Evolutionary conservation across 306 rosid genomes (phyloP), one percentile per base, ranked within the genome.

Genomic region (Rosa persica): DNA sequence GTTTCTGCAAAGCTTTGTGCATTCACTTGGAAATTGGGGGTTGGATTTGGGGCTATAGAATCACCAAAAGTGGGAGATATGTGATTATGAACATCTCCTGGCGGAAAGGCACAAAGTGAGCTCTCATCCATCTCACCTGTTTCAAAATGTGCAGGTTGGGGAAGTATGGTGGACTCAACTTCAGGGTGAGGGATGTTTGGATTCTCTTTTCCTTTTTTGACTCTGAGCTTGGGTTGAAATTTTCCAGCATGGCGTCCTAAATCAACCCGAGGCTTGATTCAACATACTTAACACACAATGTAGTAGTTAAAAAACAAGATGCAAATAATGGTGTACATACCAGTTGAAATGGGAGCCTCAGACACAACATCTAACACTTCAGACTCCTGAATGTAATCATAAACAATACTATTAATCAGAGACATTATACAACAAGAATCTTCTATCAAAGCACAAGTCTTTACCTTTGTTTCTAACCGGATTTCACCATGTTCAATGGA

Each of bases 351-450:
- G n/a, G 76, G 47, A 23, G 54, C 77, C 49, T 75, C 81, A 23
- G 57, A 70, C 52, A 40, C 67, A 58, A 44, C 12, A 25, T 70
- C 84, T 16, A 81, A 54, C 20, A 39, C 58, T 70, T 77, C 82
- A 48, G 68, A 43, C 57, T 76, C 93, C 97, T 88, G 86, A 81
- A 79, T 82, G 73, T 72, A 78, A 79, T 74, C 69, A 72, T 65
- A 80, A 65, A 78, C 36, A 0, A 62, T 19, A 67, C 74, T 48
- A 71, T 25, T 65, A 74, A 68, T 49, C 44, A 47, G 51, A 57
- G 40, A 6, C 46, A 43, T 43, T 43, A 43, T 5, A 6, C 38
- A 38, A 73, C 52, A 73, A 73, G 51, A 36, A 38, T 73, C 20
- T 13, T 54, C 22, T 38, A 17, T 17, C 4, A 77, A 16, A 15